A percentile compares a stretch with the other conserved stretches of the same genome.
Conservation (phyloP, 2,329 filamentous ascomycete genomes). For the Ophiostoma perfectum region DNA sequence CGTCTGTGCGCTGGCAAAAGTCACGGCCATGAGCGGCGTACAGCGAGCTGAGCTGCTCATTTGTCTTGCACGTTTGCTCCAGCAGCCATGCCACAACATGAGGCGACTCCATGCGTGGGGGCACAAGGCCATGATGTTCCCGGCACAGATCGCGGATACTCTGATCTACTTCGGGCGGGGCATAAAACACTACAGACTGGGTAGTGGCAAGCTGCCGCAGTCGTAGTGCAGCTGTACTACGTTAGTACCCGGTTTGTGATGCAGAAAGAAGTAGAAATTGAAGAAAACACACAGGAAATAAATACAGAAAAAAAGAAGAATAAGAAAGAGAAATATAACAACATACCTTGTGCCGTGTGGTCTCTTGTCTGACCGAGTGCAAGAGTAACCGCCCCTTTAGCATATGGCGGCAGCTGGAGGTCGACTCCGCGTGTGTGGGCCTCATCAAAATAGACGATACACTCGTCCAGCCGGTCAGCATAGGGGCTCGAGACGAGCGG, state of each 20-base stretch:
- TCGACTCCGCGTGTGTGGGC: slow-evolving; percentile 58
- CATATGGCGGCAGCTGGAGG: slow-evolving; percentile 46
- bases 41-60: slow-evolving; percentile 54
- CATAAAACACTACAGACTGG: slow-evolving; percentile 52
- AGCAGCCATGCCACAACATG: slow-evolving; percentile 53
- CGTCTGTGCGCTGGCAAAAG: slow-evolving; percentile 53
- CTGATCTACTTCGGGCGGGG: slow-evolving; percentile 56
- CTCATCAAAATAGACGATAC: slow-evolving; percentile 56
- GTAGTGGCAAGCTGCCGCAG: slow-evolving; percentile 52
- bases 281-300: too few relatives aligned
- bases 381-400: slow-evolving; percentile 51
- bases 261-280: too few relatives aligned
- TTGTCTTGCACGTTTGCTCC: slow-evolving; percentile 55
- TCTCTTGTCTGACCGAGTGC: slow-evolving; percentile 56
- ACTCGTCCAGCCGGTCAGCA: slow-evolving; percentile 46
- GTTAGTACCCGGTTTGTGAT: too few relatives aligned
- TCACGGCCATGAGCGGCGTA: slow-evolving; percentile 57
- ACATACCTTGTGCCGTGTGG: slow-evolving; percentile 52
- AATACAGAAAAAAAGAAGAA: slow-evolving; percentile 19
- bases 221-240: slow-evolving; percentile 54
- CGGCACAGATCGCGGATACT: slow-evolving; percentile 49
- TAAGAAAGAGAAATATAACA: not conserved
- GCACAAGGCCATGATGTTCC: slow-evolving; percentile 27
- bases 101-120: slow-evolving; percentile 36
- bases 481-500: slow-evolving; percentile 52